Conservation (phyloP, 1,284 basidiomycete genomes). For the Anthracocystis setariae region DNA sequence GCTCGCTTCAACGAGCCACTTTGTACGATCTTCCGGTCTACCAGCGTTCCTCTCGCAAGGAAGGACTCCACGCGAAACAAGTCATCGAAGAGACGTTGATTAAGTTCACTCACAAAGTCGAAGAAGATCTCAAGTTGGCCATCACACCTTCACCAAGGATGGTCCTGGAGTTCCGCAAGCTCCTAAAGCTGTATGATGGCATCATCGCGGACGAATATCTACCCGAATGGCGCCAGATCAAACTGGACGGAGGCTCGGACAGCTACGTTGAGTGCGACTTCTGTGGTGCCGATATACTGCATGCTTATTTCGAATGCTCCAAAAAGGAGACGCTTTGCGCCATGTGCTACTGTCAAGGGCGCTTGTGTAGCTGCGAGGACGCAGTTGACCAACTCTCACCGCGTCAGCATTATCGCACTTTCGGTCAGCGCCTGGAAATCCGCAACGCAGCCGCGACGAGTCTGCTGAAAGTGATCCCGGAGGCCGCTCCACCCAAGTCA, state of each 20-base stretch:
- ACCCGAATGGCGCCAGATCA: constrained; percentile 30
- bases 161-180: constrained; percentile 19
- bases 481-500: neutral
- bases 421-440: constrained; percentile 32
- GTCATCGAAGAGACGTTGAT: constrained; percentile 30
- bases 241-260: constrained; percentile 17
- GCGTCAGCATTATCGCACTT: constrained; percentile 31
- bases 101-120: constrained; percentile 11
- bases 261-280: constrained; percentile 52
- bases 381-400: constrained; percentile 22
- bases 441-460: constrained; percentile 27
- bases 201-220: constrained; percentile 36
- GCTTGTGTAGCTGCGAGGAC: constrained; percentile 33
- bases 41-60: constrained; percentile 35
- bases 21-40: constrained; percentile 33
- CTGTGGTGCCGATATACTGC: constrained; percentile 41
- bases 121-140: neutral
- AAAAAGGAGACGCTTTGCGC: constrained; percentile 35
- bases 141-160: neutral
- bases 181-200: constrained; percentile 36
- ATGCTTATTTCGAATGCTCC: constrained; percentile 43
- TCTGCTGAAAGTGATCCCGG: constrained; percentile 12
- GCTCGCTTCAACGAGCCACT: constrained; percentile 23
- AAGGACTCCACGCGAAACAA: constrained; percentile 19
- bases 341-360: constrained; percentile 42